Base-by-base conservation (phyloP, 2,329 filamentous ascomycete genomes). In the Colletotrichum plurivorum region DNA sequence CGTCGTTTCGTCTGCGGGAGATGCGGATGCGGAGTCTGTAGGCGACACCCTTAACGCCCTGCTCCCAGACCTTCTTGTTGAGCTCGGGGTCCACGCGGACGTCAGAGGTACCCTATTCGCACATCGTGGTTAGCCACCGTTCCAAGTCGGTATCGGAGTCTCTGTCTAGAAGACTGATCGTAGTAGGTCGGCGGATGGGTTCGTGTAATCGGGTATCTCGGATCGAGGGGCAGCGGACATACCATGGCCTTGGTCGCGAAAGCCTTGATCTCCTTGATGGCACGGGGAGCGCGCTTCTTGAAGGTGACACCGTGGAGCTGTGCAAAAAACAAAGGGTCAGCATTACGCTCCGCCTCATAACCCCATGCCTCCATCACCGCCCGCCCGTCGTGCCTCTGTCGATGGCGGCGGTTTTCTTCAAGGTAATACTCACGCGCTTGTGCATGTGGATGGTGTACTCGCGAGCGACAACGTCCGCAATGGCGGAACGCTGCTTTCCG, bases 51-150 rank as follows among this genome's bases (percentile, higher is more conserved):
- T 98, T 99, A 89, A 99, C 92, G 85, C 96, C 96, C 82, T 92
- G 89, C 88, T 99, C 96, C 96, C 96, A 99, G 84, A 99, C 95
- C 91, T 99, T 98, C 94, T 99, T 99, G 93, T 99, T 99, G 82
- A 99, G 88, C 88, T 96, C 93, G 81, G 96, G 96, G 90, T 99
- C 96, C 82, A 99, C 87, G 80, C 96, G 96, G 87, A 99, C 96
- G 84, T 99, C 96, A 81, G 89, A 86, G 87, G 96, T 99, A 83
- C 95, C 95, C 96, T 99, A 78, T 31, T n/a, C 8, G 27, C 45
- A 8, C 9, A 75, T 12, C 31, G 70, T 52, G 46, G 71, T 78
- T 71, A 77, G 75, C 65, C 69, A 55, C 4, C 31, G 45, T 36
- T 51, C 41, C 18, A 22, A 5, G 39, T 9, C 5, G 43, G 2